A percentile compares a stretch with the other conserved stretches of the same genome.
Evolutionary conservation across 2,329 filamentous ascomycete species (phyloP).

Genomic region (Gremmenia infestans): DNA sequence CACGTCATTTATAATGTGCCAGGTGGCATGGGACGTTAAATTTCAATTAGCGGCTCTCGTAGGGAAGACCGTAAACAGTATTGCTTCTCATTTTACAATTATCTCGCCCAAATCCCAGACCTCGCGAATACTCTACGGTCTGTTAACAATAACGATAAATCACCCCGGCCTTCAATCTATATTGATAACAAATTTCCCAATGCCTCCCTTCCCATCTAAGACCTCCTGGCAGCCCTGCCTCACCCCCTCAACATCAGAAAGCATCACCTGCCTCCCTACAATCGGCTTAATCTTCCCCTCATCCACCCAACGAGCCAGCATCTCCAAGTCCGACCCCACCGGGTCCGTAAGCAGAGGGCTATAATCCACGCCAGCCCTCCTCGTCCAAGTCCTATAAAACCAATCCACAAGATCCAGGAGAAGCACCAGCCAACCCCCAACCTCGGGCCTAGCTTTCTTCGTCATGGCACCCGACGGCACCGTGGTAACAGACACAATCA

Average conservation of each 20-base stretch:
- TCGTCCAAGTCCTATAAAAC: slow-evolving; percentile 20
- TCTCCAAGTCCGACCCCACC: slow-evolving; percentile 32
- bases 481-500: slow-evolving; percentile 35
- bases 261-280: slow-evolving; percentile 31
- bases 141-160: too few species aligned
- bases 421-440: slow-evolving; percentile 23
- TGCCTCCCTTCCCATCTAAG: slow-evolving; percentile 35
- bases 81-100: too few species aligned
- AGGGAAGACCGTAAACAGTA: too few species aligned
- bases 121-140: too few species aligned
- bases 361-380: slow-evolving; percentile 5
- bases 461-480: slow-evolving; percentile 32
- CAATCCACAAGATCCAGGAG: slow-evolving; percentile 31
- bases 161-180: slow-evolving; percentile 15
- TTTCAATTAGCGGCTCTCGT: too few species aligned
- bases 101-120: too few species aligned
- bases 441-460: slow-evolving; percentile 25
- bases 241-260: slow-evolving; percentile 35
- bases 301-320: slow-evolving; percentile 26
- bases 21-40: too few species aligned
- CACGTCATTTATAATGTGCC: too few species aligned
- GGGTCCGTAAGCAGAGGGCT: slow-evolving; percentile 33
- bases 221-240: slow-evolving; percentile 34
- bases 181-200: slow-evolving; percentile 39
- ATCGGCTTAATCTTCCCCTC: slow-evolving; percentile 32